Evolutionary conservation across 1,284 basidiomycete genomes (phyloP).

Genomic region (Cutaneotrichosporon cyanovorans): DNA sequence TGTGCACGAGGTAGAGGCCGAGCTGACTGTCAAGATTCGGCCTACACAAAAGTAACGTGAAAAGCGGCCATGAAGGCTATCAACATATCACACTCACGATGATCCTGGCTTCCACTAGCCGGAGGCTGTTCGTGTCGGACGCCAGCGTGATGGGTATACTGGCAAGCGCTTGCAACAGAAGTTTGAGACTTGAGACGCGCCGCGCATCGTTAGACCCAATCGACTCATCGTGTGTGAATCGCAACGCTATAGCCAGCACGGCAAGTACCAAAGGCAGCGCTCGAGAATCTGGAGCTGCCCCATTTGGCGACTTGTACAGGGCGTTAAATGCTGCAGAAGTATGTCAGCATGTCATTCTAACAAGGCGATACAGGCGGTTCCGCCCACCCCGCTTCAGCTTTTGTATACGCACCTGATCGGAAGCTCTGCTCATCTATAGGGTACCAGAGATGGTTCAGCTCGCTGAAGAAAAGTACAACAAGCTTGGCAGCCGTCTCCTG

Average conservation of each 20-base stretch:
- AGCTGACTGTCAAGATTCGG: slow-evolving; percentile 50
- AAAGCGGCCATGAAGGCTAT: too few relatives aligned
- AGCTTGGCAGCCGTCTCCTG: slow-evolving; percentile 58
- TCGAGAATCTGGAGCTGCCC: slow-evolving; percentile 18
- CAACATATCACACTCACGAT: slow-evolving; percentile 54
- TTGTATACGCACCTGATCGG: slow-evolving; percentile 43
- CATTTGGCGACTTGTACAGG: slow-evolving; percentile 51
- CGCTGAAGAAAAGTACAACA: slow-evolving; percentile 42
- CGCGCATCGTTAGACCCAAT: slow-evolving; percentile 62
- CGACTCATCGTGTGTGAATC: slow-evolving; percentile 72
- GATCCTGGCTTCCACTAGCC: slow-evolving; percentile 74
- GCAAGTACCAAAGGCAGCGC: slow-evolving; percentile 76
- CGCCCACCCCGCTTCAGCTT: too few relatives aligned
- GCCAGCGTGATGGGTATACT: slow-evolving; percentile 52
- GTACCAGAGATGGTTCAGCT: slow-evolving; percentile 84
- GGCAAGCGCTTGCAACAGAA: slow-evolving; percentile 63
- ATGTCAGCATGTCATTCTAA: background rate
- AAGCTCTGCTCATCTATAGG: slow-evolving; percentile 81
- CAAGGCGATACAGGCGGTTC: too few relatives aligned
- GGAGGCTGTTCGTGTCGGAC: slow-evolving; percentile 79
- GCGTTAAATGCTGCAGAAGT: slow-evolving; percentile 59
- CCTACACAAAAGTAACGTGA: background rate
- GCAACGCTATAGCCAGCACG: slow-evolving; percentile 77
- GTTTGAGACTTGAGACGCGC: slow-evolving; percentile 65
- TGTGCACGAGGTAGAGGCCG: slow-evolving; percentile 76